phyloP scores from a whole-genome alignment of 179 eudicot genomes.

The Gypsophila paniculata region DNA sequence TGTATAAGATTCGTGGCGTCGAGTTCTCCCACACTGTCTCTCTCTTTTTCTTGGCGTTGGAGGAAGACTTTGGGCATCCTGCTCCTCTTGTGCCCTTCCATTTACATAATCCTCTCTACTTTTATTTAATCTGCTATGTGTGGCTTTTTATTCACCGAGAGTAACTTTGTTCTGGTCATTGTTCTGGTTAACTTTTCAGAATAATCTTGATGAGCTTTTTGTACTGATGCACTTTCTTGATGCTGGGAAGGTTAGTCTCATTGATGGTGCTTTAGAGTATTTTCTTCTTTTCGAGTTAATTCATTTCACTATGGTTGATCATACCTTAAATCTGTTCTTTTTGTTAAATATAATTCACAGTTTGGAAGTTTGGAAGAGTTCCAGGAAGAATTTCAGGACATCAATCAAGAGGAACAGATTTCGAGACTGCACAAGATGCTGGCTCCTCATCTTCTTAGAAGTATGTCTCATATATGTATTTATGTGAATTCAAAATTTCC shows the following conservation, averaged over 20 bases:
- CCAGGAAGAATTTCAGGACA: conserved; percentile 95
- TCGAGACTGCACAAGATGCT: conserved; percentile 95
- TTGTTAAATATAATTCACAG: conserved; percentile 35
- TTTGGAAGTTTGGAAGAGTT: conserved; percentile 95
- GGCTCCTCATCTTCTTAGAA: conserved; percentile 97
- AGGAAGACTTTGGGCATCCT: neutral
- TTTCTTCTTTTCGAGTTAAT: neutral
- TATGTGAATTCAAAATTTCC: neutral
- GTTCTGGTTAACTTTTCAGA: conserved; percentile 52
- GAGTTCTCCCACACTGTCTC: neutral
- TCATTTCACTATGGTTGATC: conserved; percentile 4
- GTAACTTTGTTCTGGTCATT: conserved; percentile 7
- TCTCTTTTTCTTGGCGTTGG: neutral
- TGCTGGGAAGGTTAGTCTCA: conserved; percentile 85
- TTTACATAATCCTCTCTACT: neutral
- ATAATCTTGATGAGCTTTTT: conserved; percentile 97
- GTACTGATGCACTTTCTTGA: conserved; percentile 99
- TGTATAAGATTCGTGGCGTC: neutral
- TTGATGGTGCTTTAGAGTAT: conserved; percentile 13
- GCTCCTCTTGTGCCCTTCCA: neutral
- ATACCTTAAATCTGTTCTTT: conserved; percentile 10
- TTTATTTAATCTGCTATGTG: neutral
- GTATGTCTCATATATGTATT: conserved; percentile 38
- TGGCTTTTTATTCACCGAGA: neutral
- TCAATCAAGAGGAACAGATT: conserved; percentile 94